Base-by-base conservation (phyloP, 495 filamentous ascomycete species). In the Cladorrhinum samala region DNA sequence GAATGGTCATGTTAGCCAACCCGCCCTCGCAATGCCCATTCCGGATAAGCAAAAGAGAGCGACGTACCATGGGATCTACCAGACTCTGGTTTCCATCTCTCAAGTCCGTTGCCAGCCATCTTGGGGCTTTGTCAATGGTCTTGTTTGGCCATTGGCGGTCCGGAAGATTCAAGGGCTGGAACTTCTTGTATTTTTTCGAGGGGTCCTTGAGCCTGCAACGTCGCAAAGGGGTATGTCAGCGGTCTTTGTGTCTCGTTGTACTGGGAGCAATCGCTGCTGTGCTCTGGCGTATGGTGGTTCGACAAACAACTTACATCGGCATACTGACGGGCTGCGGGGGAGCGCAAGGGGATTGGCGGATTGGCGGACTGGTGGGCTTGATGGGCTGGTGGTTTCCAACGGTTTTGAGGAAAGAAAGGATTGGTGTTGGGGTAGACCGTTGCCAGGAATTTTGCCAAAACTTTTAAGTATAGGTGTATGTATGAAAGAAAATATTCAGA, bases 71-170 rank as follows among this genome's bases (percentile, higher is more conserved):
- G 54, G 89, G 89, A 62, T 93, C 87, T 45, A 86, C 84, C 72
- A 95, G 72, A 64, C 83, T 86, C 68, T 95, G 89, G 74, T 95
- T 95, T 42, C 89, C 89, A 76, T 95, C 89, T 57, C 89, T 71
- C 58, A 95, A 74, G 68, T 91, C 88, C 42, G 88, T 91, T 23
- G 89, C 81, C 58, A 95, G 79, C 89, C 89, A 95, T 64, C 89
- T 76, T 27, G 89, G 89, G 9, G 88, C 76, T 67, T 88, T 89
- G 50, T 85, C 80, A 61, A 93, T 79, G 41, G 77, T 78, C 73
- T 88, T 87, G 55, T 75, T 80, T 9, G 93, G 93, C 93, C 93
- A 98, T 89, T 90, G 84, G 23, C 93, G 85, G 71, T 96, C 79
- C 1, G 86, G 84, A 17, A 98, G 77, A 56, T 91, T 68, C 50